Evolutionary conservation across 164 flowering plant species (phyloP).

Genomic region (Tetracentron sinense): DNA sequence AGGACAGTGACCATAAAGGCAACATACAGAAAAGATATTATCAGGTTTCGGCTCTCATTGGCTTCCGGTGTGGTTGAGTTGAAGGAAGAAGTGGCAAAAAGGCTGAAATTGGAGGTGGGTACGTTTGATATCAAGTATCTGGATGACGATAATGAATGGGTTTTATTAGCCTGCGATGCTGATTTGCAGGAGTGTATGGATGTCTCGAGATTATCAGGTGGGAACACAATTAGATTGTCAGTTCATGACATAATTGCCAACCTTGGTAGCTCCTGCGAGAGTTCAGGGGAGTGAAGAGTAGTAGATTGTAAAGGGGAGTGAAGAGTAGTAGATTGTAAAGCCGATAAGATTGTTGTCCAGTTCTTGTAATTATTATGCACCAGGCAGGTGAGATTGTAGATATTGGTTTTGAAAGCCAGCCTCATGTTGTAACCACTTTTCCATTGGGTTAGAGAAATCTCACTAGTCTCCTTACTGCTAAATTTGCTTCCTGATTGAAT

Average conservation of each 20-base stretch:
- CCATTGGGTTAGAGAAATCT: constrained; percentile 13
- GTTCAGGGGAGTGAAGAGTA: constrained; percentile 53
- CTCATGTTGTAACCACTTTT: constrained; percentile 15
- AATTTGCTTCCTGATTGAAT: constrained; percentile 9
- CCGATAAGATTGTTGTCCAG: constrained; percentile 5
- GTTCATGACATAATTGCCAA: constrained; percentile 56
- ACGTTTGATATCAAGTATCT: constrained; percentile 80
- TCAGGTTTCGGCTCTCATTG: constrained; percentile 57
- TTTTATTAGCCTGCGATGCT: constrained; percentile 73
- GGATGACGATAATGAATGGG: constrained; percentile 91
- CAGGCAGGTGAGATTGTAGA: constrained; percentile 25
- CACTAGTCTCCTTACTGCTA: not conserved
- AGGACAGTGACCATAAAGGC: constrained; percentile 70
- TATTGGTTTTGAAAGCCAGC: constrained; percentile 25
- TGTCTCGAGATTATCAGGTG: constrained; percentile 49
- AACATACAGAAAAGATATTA: constrained; percentile 68
- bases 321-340: constrained; percentile 11
- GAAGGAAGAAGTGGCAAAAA: constrained; percentile 81
- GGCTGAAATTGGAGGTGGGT: constrained; percentile 79
- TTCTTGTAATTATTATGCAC: constrained; percentile 18
- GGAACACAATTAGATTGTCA: constrained; percentile 54
- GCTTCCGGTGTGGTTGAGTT: constrained; percentile 53
- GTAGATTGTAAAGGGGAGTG: constrained; percentile 20
- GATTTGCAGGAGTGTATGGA: constrained; percentile 89
- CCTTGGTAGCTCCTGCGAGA: constrained; percentile 92